Evolutionary conservation across 139 green algal species (phyloP).

Genomic region (Haematococcus lacustris): DNA sequence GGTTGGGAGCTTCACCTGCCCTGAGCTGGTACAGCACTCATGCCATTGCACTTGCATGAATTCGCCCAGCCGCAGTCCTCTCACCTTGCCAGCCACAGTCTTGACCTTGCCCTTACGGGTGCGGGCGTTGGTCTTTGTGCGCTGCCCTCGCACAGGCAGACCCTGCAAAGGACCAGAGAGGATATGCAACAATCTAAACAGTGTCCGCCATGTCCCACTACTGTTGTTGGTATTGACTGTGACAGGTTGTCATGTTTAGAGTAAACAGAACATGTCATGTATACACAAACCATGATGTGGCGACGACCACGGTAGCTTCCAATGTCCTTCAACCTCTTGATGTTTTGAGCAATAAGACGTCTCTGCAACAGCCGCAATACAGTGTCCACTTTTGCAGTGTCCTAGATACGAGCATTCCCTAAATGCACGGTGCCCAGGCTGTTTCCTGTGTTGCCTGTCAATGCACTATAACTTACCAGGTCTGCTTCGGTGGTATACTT

Average conservation of each 20-base stretch:
- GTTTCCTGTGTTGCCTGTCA: neutral
- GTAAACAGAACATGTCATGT: no score
- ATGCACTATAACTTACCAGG: conserved; percentile 70
- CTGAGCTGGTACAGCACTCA: neutral
- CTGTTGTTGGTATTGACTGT: no score
- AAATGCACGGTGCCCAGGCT: no score
- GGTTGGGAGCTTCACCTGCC: neutral
- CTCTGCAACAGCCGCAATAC: conserved; percentile 31
- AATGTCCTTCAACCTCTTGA: conserved; percentile 98
- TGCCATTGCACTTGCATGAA: neutral
- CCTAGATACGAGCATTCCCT: no score
- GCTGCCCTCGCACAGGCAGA: conserved; percentile 86
- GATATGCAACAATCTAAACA: no score
- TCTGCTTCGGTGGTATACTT: conserved; percentile 88
- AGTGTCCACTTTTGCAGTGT: neutral
- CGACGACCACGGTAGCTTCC: conserved; percentile 90
- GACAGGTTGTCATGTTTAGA: no score
- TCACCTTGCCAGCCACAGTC: conserved; percentile 60
- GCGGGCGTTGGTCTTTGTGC: conserved; percentile 94
- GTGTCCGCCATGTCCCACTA: no score
- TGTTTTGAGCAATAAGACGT: conserved; percentile 81
- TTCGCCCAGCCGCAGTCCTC: neutral
- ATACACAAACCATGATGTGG: conserved; percentile 85
- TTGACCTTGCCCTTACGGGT: conserved; percentile 84
- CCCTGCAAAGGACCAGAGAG: conserved; percentile 33